Conservation (phyloP, 805 yeast species). For the Candida golubevii region DNA sequence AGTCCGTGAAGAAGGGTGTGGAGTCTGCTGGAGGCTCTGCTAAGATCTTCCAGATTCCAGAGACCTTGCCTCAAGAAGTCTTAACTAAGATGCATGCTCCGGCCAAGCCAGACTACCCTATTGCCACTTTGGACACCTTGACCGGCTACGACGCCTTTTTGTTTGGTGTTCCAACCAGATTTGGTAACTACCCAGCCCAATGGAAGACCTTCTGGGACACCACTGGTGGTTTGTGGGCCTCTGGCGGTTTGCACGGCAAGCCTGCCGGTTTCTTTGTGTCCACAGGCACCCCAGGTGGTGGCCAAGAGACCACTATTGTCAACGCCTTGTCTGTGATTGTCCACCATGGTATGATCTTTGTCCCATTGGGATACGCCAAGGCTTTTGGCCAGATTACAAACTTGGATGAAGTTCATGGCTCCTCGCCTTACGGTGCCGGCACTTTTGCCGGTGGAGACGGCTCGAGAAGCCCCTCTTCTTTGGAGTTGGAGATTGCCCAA, state of each 20-base stretch:
- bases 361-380: slow-evolving; percentile 21
- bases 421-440: slow-evolving; percentile 20
- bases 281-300: slow-evolving; percentile 17
- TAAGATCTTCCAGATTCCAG: slow-evolving; percentile 18
- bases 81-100: slow-evolving; percentile 19
- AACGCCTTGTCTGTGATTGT: slow-evolving; percentile 18
- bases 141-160: slow-evolving; percentile 18
- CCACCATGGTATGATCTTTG: slow-evolving; percentile 21
- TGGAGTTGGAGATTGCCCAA: slow-evolving; percentile 20
- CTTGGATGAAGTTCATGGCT: slow-evolving; percentile 18
- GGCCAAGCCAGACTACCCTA: slow-evolving; percentile 18
- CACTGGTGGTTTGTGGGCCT: slow-evolving; percentile 20
- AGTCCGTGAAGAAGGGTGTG: slow-evolving; percentile 64
- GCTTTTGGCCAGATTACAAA: slow-evolving; percentile 17
- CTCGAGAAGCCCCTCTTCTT: slow-evolving; percentile 18
- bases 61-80: slow-evolving; percentile 19
- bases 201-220: slow-evolving; percentile 20
- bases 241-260: slow-evolving; percentile 19
- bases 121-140: slow-evolving; percentile 19
- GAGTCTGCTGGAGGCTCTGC: slow-evolving; percentile 58
- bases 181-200: slow-evolving; percentile 20
- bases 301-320: slow-evolving; percentile 19
- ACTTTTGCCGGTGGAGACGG: slow-evolving; percentile 19
- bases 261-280: slow-evolving; percentile 16
- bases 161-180: slow-evolving; percentile 20